Percentiles rank a stretch among this genome's conserved stretches.
These are phyloP conservation scores for Phialophora verrucosa DNA, from an alignment of 2,329 filamentous ascomycete species.

Conservation along the genomic window DNA sequence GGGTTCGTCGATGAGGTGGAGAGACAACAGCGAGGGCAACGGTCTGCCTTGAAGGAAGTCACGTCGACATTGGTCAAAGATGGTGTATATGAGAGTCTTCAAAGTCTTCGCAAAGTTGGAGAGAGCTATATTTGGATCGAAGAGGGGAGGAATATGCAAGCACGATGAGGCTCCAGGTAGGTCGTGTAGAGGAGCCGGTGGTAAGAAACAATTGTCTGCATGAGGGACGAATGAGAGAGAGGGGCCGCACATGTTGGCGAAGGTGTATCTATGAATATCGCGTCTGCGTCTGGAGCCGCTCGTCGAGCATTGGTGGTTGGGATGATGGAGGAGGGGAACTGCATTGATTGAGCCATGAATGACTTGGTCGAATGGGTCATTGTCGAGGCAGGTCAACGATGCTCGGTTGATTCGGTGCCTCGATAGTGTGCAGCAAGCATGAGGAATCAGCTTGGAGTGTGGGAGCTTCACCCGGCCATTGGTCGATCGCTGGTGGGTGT, in stretches of 20 bases:
- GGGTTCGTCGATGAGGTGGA: constrained; percentile 39
- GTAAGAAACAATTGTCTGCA: constrained; percentile 32
- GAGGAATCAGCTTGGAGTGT: constrained; percentile 56
- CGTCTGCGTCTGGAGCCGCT: constrained; percentile 36
- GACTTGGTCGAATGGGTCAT: constrained; percentile 32
- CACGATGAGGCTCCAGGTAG: constrained; percentile 33
- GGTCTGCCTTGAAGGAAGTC: constrained; percentile 36
- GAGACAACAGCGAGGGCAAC: constrained; percentile 38
- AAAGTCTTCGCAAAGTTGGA: constrained; percentile 20
- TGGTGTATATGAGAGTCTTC: constrained; percentile 35
- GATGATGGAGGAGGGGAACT: constrained; percentile 26
- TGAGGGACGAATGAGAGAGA: constrained; percentile 39
- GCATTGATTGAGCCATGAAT: constrained; percentile 33
- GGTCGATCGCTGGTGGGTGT: constrained; percentile 22
- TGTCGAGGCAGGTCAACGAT: constrained; percentile 25
- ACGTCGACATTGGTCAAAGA: constrained; percentile 35
- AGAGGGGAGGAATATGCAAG: constrained; percentile 28
- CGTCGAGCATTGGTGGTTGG: constrained; percentile 35
- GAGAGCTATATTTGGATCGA: constrained; percentile 36
- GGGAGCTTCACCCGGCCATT: constrained; percentile 28
- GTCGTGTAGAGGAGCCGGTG: constrained; percentile 31
- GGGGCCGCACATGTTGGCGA: constrained; percentile 29
- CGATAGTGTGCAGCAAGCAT: constrained; percentile 58
- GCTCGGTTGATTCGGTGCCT: constrained; percentile 31
- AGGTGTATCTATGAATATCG: constrained; percentile 41